A percentile compares a stretch with the other conserved stretches of the same genome.
Evolutionary conservation across 1,284 basidiomycete genomes (phyloP).

Genomic region (Moesziomyces parantarcticus): DNA sequence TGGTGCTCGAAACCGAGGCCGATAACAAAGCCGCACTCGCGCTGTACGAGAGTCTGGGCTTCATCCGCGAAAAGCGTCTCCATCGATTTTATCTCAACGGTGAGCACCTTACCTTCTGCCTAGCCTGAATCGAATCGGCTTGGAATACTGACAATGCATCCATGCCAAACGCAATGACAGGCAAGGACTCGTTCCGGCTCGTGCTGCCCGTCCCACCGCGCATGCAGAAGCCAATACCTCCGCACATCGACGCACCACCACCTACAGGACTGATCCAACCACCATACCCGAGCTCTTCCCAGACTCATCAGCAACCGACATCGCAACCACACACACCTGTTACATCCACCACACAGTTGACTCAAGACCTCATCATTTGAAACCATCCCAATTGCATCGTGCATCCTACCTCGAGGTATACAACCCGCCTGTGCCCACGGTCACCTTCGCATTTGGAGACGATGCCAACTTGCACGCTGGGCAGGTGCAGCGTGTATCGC

Average conservation of each 20-base stretch:
- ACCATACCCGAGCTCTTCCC: constrained; percentile 1
- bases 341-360: background rate
- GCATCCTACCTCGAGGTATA: too few species aligned
- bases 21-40: constrained; percentile 88
- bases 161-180: constrained; percentile 13
- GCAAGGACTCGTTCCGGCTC: constrained; percentile 63
- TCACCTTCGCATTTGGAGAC: too few species aligned
- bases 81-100: constrained; percentile 94
- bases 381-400: background rate
- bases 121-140: too few species aligned
- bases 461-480: background rate
- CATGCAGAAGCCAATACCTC: constrained; percentile 11
- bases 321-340: background rate
- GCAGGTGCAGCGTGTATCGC: background rate
- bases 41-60: constrained; percentile 90
- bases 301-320: background rate
- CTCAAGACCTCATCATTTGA: background rate
- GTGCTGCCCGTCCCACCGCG: constrained; percentile 45
- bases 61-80: constrained; percentile 93
- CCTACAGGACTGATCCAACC: constrained; percentile 33
- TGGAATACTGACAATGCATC: too few species aligned
- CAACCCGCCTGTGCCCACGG: too few species aligned
- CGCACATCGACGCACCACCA: constrained; percentile 9
- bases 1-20: constrained; percentile 94
- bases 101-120: constrained; percentile 44